Evolutionary conservation across 2,329 filamentous ascomycete genomes (phyloP).

Genomic region (Sporothrix pallida): DNA sequence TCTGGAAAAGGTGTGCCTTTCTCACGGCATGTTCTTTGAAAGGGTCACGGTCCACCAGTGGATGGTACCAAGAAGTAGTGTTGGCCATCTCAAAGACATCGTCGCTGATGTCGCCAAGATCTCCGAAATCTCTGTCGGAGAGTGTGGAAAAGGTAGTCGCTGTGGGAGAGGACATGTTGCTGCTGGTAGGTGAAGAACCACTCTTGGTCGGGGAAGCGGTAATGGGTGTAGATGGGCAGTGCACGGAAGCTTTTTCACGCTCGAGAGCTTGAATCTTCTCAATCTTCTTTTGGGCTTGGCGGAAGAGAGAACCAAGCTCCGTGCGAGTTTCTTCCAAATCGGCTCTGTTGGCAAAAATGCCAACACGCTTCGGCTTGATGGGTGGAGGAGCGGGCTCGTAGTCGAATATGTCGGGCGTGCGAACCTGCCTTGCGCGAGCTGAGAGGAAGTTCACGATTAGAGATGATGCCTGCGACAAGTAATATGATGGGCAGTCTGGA

Average conservation of each 20-base stretch:
- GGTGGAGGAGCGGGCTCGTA: neutral
- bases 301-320: neutral
- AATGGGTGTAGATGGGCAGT: neutral
- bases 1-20: too few species aligned
- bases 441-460: neutral
- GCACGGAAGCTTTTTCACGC: neutral
- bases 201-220: neutral
- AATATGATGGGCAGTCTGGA: too few species aligned
- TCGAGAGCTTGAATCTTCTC: neutral
- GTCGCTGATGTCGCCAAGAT: too few species aligned
- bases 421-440: neutral
- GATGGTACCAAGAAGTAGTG: constrained; percentile 29
- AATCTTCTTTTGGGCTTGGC: neutral
- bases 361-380: constrained; percentile 1
- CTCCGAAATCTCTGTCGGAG: too few species aligned
- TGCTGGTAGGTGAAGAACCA: neutral
- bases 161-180: neutral
- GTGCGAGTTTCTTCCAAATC: neutral
- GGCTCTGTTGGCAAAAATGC: neutral
- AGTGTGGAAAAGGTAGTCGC: too few species aligned
- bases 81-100: neutral
- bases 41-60: neutral
- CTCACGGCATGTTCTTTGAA: neutral
- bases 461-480: neutral
- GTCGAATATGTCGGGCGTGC: neutral